Evolutionary conservation across 495 filamentous ascomycete genomes (phyloP).

Genomic region (Aspergillus biplanus): DNA sequence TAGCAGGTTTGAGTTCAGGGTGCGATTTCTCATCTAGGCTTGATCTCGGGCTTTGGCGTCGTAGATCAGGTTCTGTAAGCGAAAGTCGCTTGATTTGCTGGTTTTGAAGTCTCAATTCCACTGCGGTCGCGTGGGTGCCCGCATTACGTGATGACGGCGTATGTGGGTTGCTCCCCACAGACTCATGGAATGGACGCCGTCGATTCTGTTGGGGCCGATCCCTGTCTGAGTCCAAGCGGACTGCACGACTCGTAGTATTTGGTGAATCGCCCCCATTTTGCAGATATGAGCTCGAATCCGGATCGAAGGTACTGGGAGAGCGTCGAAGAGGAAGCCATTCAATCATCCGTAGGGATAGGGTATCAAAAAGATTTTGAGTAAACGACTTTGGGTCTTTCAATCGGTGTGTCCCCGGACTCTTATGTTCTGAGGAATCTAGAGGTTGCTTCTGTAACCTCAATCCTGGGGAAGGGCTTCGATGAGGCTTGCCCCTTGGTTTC

Average conservation of each 20-base stretch:
- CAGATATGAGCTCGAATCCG: slow-evolving; percentile 13
- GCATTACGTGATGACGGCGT: slow-evolving; percentile 39
- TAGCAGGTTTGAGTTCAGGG: slow-evolving; percentile 34
- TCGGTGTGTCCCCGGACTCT: slow-evolving; percentile 45
- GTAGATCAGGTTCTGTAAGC: slow-evolving; percentile 42
- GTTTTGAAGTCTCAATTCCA: slow-evolving; percentile 43
- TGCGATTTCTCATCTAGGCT: slow-evolving; percentile 40
- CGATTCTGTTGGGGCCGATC: slow-evolving; percentile 14
- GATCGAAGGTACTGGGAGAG: slow-evolving; percentile 29
- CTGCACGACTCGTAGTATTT: slow-evolving; percentile 20
- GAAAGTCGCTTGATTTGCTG: slow-evolving; percentile 48
- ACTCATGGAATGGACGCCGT: slow-evolving; percentile 17
- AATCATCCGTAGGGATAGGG: slow-evolving; percentile 74
- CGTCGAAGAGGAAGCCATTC: slow-evolving; percentile 71
- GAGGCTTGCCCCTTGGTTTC: slow-evolving; percentile 1
- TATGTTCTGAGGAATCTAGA: slow-evolving; percentile 27
- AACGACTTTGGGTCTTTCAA: slow-evolving; percentile 83
- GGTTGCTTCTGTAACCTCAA: slow-evolving; percentile 13
- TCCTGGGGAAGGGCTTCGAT: not conserved
- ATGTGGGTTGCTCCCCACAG: slow-evolving; percentile 27
- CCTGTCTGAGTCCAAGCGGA: slow-evolving; percentile 17
- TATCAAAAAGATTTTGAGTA: slow-evolving; percentile 80
- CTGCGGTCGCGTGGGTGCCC: slow-evolving; percentile 31
- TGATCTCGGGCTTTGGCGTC: slow-evolving; percentile 38
- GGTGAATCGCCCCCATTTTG: slow-evolving; percentile 17